Evolutionary conservation across 73 alveolate species (phyloP).

Genomic region (Stentor roeselii): DNA sequence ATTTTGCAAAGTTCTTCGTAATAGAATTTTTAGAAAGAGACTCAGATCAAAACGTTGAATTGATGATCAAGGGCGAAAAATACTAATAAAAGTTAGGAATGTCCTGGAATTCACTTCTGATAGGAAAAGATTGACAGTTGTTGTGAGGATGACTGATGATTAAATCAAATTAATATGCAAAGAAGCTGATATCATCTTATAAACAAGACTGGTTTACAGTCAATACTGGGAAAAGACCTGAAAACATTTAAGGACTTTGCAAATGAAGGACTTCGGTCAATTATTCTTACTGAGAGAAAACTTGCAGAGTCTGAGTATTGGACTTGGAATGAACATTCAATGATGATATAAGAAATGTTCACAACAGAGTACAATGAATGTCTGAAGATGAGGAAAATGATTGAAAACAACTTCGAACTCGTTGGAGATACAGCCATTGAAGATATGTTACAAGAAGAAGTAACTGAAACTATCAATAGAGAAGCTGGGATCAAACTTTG

Average conservation of each 20-base stretch:
- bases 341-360: slow-evolving; percentile 47
- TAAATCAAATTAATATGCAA: slow-evolving; percentile 59
- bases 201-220: slow-evolving; percentile 40
- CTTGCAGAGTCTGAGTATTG: slow-evolving; percentile 59
- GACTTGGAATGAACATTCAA: slow-evolving; percentile 59
- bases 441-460: slow-evolving; percentile 85
- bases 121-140: slow-evolving; percentile 90
- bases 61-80: slow-evolving; percentile 51
- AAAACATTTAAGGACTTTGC: slow-evolving; percentile 38
- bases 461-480: slow-evolving; percentile 55
- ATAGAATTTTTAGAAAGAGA: slow-evolving; percentile 44
- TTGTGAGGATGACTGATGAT: slow-evolving; percentile 62
- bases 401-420: slow-evolving; percentile 62
- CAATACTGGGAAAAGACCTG: slow-evolving; percentile 35
- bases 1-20: slow-evolving; percentile 62
- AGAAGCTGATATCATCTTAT: slow-evolving; percentile 96
- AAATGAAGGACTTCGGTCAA: slow-evolving; percentile 66
- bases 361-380: slow-evolving; percentile 69
- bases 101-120: slow-evolving; percentile 74
- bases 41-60: not conserved
- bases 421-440: slow-evolving; percentile 97
- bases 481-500: slow-evolving; percentile 89
- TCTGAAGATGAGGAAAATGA: slow-evolving; percentile 57
- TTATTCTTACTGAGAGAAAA: slow-evolving; percentile 66
- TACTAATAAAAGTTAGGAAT: slow-evolving; percentile 59